Evolutionary conservation across 2,329 filamentous ascomycete species (phyloP).

Genomic region (Penicillium hordei): DNA sequence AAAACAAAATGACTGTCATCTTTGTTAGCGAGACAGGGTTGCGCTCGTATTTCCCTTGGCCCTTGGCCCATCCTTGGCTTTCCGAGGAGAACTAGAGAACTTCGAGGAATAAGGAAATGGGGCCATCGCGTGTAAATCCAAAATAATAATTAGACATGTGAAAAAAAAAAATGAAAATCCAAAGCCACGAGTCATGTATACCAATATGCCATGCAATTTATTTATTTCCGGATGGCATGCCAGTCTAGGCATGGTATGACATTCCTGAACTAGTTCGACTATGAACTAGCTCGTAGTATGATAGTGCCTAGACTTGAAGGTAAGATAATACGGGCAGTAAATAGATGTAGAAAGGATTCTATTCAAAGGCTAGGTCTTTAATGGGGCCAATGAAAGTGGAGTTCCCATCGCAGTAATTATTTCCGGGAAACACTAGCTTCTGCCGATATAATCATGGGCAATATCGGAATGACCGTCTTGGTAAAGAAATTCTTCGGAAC

Average conservation of each 20-base stretch:
- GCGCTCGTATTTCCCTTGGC: slow-evolving; percentile 1
- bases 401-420: slow-evolving; percentile 4
- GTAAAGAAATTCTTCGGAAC: neutral
- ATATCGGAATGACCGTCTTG: neutral
- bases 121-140: slow-evolving; percentile 1
- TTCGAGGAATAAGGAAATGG: neutral
- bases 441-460: slow-evolving; percentile 3
- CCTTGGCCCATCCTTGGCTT: neutral
- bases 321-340: neutral
- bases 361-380: neutral
- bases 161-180: neutral
- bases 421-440: slow-evolving; percentile 2
- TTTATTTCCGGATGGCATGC: neutral
- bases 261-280: neutral
- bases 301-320: neutral
- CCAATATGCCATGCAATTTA: slow-evolving; percentile 17
- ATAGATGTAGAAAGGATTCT: no score
- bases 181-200: slow-evolving; percentile 22
- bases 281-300: neutral
- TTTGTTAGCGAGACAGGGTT: slow-evolving; percentile 10
- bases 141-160: neutral
- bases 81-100: neutral
- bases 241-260: neutral
- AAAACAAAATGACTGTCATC: neutral
- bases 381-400: neutral